Percentiles rank a stretch among this genome's conserved stretches.
Conservation (phyloP, 495 filamentous ascomycete genomes). For the Podospora sp. region DNA sequence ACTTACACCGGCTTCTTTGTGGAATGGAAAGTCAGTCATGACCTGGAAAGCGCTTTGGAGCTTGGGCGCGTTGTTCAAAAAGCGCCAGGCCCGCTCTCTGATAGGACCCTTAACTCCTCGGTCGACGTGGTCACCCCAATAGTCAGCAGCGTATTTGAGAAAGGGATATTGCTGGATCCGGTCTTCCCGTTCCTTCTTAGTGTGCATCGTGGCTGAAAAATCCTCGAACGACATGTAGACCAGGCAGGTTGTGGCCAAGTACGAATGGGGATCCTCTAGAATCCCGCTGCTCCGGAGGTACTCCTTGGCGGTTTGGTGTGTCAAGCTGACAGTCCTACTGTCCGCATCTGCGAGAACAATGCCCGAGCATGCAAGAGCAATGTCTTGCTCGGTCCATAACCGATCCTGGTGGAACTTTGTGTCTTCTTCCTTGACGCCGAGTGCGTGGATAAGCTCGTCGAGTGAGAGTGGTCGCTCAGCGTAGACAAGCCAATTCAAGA, state of each 20-base stretch:
- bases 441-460: not conserved
- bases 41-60: slow-evolving; percentile 1
- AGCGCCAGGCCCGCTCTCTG: not conserved
- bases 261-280: not conserved
- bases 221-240: not conserved
- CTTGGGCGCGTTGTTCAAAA: not conserved
- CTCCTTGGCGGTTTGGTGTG: not conserved
- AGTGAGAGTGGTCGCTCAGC: not conserved
- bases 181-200: not conserved
- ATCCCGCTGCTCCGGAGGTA: not conserved
- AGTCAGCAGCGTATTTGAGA: not conserved
- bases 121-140: not conserved
- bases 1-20: not conserved
- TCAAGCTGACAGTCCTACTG: not conserved
- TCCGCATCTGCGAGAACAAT: not conserved
- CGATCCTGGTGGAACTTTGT: not conserved
- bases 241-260: not conserved
- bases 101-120: not conserved
- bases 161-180: not conserved
- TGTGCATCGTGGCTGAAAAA: not conserved
- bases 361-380: not conserved
- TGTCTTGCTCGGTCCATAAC: not conserved
- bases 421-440: not conserved
- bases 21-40: not conserved
- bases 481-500: not conserved